These are phyloP conservation scores for Alternaria conjuncta DNA, from an alignment of 2,329 filamentous ascomycete genomes.

Conservation along the genomic window DNA sequence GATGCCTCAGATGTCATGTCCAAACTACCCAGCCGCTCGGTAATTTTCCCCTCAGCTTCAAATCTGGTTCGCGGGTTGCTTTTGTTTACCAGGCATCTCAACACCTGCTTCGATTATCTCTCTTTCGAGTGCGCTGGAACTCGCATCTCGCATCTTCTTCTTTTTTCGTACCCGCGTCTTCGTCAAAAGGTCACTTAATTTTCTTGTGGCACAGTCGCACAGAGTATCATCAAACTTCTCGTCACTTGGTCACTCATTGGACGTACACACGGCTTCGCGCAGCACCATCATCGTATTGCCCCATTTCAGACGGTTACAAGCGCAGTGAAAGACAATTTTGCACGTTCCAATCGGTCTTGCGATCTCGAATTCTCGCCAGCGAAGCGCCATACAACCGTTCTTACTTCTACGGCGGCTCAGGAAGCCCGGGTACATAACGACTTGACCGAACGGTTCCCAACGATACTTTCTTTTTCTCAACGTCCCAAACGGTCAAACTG, in stretches of 20 bases:
- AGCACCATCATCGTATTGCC: conserved; percentile 5
- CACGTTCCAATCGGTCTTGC: not conserved
- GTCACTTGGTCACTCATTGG: conserved; percentile 10
- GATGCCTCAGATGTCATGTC: not conserved
- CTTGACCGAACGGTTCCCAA: not conserved
- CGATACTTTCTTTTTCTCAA: not conserved
- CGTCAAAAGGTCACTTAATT: not conserved
- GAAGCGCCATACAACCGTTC: not conserved
- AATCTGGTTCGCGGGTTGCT: not conserved
- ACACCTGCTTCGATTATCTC: not conserved
- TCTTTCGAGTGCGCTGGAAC: not conserved
- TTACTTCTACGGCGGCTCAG: not conserved
- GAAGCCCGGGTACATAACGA: not conserved
- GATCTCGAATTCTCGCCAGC: not conserved
- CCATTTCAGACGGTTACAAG: conserved; percentile 15
- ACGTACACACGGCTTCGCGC: not conserved
- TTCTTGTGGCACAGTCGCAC: not conserved
- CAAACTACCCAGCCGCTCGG: not conserved
- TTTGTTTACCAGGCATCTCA: not conserved
- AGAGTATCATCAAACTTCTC: conserved; percentile 4
- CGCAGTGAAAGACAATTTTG: not conserved
- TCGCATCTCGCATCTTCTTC: not conserved
- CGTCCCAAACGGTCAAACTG: not conserved
- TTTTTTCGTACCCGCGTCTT: not conserved
- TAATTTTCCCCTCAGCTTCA: not conserved